Percentiles rank a stretch among this genome's conserved stretches.
These are phyloP conservation scores for Blastocystis sp. DNA, from an alignment of 352 stramenopile species.

Conservation along the genomic window DNA sequence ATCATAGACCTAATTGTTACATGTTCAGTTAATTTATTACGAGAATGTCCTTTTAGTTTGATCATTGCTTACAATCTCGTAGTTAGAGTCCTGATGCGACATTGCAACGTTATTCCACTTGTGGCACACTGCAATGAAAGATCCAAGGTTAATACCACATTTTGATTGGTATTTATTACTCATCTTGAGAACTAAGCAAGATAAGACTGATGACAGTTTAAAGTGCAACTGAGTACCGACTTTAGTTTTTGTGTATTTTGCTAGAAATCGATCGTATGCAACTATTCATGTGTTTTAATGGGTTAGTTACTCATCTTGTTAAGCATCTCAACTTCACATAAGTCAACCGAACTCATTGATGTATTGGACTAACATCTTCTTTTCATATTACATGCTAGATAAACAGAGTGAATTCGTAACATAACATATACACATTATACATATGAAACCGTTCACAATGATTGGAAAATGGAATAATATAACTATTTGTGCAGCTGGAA, in stretches of 20 bases:
- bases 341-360: too few relatives aligned
- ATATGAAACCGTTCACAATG: too few relatives aligned
- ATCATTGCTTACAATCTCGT: conserved; percentile 20
- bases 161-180: not conserved
- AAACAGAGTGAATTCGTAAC: too few relatives aligned
- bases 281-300: not conserved
- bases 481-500: too few relatives aligned
- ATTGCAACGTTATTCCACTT: not conserved
- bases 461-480: too few relatives aligned
- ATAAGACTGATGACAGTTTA: not conserved
- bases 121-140: not conserved
- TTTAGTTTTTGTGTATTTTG: conserved; percentile 8
- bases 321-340: not conserved
- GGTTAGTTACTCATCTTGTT: too few relatives aligned
- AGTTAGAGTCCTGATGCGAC: not conserved
- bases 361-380: too few relatives aligned
- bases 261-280: not conserved
- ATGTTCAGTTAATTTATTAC: not conserved
- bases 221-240: not conserved
- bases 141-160: not conserved
- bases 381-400: too few relatives aligned
- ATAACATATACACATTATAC: too few relatives aligned
- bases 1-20: not conserved
- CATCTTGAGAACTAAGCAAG: not conserved
- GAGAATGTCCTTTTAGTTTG: not conserved